These are phyloP conservation scores for Vitis vinifera DNA, from an alignment of 164 flowering plant species.

Conservation along the genomic window DNA sequence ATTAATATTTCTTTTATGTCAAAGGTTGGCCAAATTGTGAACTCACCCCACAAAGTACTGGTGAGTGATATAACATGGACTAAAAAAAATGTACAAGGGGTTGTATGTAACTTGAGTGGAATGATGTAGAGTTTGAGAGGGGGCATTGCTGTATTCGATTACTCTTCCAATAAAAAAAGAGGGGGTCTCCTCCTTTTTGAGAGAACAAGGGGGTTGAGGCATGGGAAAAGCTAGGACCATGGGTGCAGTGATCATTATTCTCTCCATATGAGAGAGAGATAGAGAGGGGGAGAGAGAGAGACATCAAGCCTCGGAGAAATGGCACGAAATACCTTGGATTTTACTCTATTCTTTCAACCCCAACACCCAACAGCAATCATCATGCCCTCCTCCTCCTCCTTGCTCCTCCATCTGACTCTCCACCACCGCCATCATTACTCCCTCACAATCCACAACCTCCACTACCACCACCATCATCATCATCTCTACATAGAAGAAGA, in stretches of 20 bases:
- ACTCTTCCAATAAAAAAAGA: neutral
- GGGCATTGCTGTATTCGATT: neutral
- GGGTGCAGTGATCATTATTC: conserved; percentile 22
- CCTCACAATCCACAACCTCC: conserved; percentile 21
- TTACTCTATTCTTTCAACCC: conserved; percentile 25
- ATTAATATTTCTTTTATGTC: too few species aligned
- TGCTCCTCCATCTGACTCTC: conserved; percentile 18
- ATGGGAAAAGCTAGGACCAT: conserved; percentile 19
- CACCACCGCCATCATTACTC: conserved; percentile 37
- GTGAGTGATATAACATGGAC: too few species aligned
- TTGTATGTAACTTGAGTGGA: too few species aligned
- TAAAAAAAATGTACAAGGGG: too few species aligned
- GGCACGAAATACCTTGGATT: conserved; percentile 32
- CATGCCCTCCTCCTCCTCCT: conserved; percentile 38
- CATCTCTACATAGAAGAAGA: neutral
- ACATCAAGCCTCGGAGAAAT: neutral
- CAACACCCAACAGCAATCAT: conserved; percentile 41
- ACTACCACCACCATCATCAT: conserved; percentile 7
- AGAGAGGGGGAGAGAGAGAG: conserved; percentile 21
- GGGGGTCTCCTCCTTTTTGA: conserved; percentile 6
- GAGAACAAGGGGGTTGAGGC: conserved; percentile 13
- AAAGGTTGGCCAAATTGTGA: too few species aligned
- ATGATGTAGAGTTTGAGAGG: neutral
- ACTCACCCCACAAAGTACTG: too few species aligned
- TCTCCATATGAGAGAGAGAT: conserved; percentile 7